Base-by-base conservation (phyloP, 768 basidiomycete genomes). In the Naganishia onofrii region DNA sequence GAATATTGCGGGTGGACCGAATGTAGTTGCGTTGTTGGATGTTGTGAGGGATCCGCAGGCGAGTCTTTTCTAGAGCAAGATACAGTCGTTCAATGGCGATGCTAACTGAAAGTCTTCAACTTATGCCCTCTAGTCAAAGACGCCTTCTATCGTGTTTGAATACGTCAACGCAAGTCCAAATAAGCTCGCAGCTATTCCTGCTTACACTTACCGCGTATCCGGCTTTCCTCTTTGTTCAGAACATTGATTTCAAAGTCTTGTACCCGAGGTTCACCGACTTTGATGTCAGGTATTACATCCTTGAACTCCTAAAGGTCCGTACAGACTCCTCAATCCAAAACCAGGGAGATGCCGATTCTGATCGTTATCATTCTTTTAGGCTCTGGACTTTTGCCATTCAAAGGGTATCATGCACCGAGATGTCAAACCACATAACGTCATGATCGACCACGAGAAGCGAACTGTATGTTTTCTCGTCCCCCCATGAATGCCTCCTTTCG, bases 401-500 rank as follows among this genome's bases (percentile, higher is more conserved):
- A 93, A 94, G 76, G 95, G 95, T 10, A 97, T 98, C 80, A 97
- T 97, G 93, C 94, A 97, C 80, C 85, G 95, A 75, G 95, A 97
- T 80, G 95, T 98, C 70, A 98, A 98, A 79, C 95, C 95, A 15
- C 93, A 96, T 82, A 98, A 98, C 81, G 93, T 98, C 67, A 97
- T 98, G 93, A 97, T 97, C 82, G 95, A 98, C 82, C 94, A 97
- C 79, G 93, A 97, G 76, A 90, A 90, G 81, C 88, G 92, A 79
- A 92, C 94, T 85, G 60, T 63, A 63, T 3, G 93, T 92, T 77
- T 71, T 31, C n/a, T n/a, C 48, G 4, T 83, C 78, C 23, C 2
- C n/a, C 38, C 17, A 23, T n/a, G 36, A 21, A 12, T 17, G 1
- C 7, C 60, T 63, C 26, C 23, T 10, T 23, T 55, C 17, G 15